These are phyloP conservation scores for Musa schizocarpa DNA, from an alignment of 176 grass and related monocot genomes.

Conservation along the genomic window DNA sequence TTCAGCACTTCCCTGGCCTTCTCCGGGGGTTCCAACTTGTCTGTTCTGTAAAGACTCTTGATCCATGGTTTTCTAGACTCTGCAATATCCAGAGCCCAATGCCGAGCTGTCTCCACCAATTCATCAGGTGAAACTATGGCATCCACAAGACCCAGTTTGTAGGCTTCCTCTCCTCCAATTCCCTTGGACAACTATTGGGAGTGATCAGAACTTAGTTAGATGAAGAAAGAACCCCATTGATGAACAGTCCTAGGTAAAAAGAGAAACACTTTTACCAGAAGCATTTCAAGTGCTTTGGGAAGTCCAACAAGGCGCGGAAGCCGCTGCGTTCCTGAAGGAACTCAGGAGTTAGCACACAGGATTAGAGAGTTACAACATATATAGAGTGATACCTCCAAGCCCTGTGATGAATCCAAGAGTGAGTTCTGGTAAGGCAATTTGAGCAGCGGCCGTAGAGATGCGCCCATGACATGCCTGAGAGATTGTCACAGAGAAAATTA, in stretches of 20 bases:
- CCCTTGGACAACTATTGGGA: conserved; percentile 59
- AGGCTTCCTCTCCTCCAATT: conserved; percentile 69
- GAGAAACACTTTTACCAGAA: conserved; percentile 50
- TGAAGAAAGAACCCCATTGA: background rate
- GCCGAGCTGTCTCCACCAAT: conserved; percentile 54
- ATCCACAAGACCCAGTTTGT: conserved; percentile 70
- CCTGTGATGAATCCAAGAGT: conserved; percentile 79
- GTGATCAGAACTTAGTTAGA: background rate
- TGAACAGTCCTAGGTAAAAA: background rate
- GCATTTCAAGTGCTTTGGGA: conserved; percentile 86
- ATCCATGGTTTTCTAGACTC: conserved; percentile 67
- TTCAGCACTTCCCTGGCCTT: conserved; percentile 90
- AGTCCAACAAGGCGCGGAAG: conserved; percentile 88
- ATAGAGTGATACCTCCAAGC: conserved; percentile 61
- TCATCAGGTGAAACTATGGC: conserved; percentile 64
- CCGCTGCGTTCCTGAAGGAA: conserved; percentile 69
- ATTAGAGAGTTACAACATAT: background rate
- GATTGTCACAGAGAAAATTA: background rate
- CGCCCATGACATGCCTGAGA: conserved; percentile 89
- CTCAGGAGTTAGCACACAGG: conserved; percentile 6
- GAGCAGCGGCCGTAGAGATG: conserved; percentile 69
- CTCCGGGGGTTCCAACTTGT: conserved; percentile 71
- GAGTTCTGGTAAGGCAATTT: conserved; percentile 82
- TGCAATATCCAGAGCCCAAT: conserved; percentile 77
- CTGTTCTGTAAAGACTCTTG: conserved; percentile 79